Evolutionary conservation across 202 grass and related monocot genomes (phyloP).

Genomic region (Eragrostis tef): DNA sequence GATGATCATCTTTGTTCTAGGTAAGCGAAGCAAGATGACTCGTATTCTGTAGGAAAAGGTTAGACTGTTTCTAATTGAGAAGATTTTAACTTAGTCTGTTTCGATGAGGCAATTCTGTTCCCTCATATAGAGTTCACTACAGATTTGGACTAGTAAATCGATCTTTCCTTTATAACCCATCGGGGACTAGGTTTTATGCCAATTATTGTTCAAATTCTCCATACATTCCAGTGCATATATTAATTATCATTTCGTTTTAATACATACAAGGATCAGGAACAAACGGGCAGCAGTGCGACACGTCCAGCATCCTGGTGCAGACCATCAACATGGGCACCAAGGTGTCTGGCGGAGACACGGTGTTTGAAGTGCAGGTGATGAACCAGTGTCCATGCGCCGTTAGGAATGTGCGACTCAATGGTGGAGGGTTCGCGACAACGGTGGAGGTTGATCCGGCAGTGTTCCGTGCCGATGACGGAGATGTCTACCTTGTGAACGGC

Average conservation of each 20-base stretch:
- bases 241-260: background rate
- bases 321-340: conserved; percentile 49
- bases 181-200: too few species aligned
- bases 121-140: too few species aligned
- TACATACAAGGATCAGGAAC: background rate
- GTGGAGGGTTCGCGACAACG: conserved; percentile 48
- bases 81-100: too few species aligned
- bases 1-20: background rate
- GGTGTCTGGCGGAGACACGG: conserved; percentile 22
- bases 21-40: background rate
- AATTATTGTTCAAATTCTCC: too few species aligned
- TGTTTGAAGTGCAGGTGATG: conserved; percentile 69
- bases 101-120: too few species aligned
- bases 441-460: conserved; percentile 45
- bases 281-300: conserved; percentile 18
- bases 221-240: too few species aligned
- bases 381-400: conserved; percentile 60
- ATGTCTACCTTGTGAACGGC: conserved; percentile 54
- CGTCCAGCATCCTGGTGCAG: conserved; percentile 55
- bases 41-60: background rate
- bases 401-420: conserved; percentile 46
- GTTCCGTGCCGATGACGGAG: conserved; percentile 49
- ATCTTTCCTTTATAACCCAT: too few species aligned
- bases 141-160: too few species aligned
- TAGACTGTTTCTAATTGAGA: too few species aligned